These are phyloP conservation scores for Lycium ferocissimum DNA, from an alignment of 257 asterid genomes.

Conservation along the genomic window DNA sequence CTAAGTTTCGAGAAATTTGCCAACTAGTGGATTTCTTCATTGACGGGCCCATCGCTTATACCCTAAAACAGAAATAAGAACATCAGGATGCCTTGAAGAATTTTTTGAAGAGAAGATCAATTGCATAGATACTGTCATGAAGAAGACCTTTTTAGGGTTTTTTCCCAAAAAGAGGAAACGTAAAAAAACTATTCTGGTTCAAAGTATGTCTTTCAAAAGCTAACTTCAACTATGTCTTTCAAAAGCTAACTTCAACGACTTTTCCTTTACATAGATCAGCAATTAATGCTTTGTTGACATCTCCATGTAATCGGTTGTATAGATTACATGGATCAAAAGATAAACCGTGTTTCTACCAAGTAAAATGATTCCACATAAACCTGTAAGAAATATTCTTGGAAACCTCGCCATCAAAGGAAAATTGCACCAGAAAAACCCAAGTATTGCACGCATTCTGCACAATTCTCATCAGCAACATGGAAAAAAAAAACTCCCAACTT, in stretches of 20 bases:
- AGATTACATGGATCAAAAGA: not conserved
- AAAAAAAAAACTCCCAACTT: not conserved
- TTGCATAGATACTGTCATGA: not conserved
- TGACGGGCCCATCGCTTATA: not conserved
- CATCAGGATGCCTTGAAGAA: not conserved
- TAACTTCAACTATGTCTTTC: not conserved
- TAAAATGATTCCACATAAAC: not conserved
- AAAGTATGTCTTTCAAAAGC: not conserved
- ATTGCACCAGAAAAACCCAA: not conserved
- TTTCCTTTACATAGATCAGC: constrained; percentile 8
- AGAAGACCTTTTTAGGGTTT: not conserved
- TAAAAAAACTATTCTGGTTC: not conserved
- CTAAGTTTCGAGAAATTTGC: not conserved
- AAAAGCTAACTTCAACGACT: not conserved
- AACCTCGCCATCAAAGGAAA: not conserved
- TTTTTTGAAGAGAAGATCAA: constrained; percentile 13
- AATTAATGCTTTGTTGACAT: not conserved
- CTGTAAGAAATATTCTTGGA: not conserved
- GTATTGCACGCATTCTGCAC: not conserved
- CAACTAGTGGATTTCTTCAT: constrained; percentile 7
- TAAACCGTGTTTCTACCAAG: not conserved
- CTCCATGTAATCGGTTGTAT: not conserved
- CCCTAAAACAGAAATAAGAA: constrained; percentile 9
- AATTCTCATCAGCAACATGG: not conserved
- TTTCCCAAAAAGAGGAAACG: not conserved